These are phyloP conservation scores for Ligustrum vulgare DNA, from an alignment of 257 asterid genomes.

Conservation along the genomic window DNA sequence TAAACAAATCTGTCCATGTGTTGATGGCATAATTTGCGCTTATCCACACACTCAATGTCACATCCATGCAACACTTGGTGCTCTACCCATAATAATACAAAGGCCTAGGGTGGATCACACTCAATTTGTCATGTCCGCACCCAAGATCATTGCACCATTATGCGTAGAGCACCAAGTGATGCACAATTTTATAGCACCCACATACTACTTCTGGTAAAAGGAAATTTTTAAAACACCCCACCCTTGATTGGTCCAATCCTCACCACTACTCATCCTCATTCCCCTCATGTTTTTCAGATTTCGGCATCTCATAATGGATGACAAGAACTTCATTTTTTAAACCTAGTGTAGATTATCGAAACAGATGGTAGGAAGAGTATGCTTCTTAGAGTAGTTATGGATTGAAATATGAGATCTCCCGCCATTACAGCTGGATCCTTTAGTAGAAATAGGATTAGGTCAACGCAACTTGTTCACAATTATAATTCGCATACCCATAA, in stretches of 20 bases:
- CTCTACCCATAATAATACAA: too few species aligned
- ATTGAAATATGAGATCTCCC: not conserved
- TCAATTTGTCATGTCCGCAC: too few species aligned
- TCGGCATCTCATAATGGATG: not conserved
- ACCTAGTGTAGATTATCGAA: too few species aligned
- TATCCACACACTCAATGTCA: too few species aligned
- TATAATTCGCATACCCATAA: not conserved
- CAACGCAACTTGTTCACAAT: not conserved
- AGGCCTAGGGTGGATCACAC: too few species aligned
- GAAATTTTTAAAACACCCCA: not conserved
- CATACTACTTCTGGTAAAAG: not conserved
- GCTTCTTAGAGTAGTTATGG: too few species aligned
- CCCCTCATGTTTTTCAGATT: not conserved
- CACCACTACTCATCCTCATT: not conserved
- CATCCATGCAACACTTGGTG: too few species aligned
- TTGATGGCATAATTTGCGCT: not conserved
- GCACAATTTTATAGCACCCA: not conserved
- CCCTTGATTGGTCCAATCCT: not conserved
- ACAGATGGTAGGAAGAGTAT: too few species aligned
- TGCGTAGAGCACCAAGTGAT: not conserved
- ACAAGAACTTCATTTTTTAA: not conserved
- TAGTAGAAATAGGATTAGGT: not conserved
- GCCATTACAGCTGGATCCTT: not conserved
- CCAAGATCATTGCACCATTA: not conserved
- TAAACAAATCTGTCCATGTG: not conserved